Percentiles rank a stretch among this genome's conserved stretches.
Conservation (phyloP, 2,329 filamentous ascomycete genomes). For the Zasmidium cellare region DNA sequence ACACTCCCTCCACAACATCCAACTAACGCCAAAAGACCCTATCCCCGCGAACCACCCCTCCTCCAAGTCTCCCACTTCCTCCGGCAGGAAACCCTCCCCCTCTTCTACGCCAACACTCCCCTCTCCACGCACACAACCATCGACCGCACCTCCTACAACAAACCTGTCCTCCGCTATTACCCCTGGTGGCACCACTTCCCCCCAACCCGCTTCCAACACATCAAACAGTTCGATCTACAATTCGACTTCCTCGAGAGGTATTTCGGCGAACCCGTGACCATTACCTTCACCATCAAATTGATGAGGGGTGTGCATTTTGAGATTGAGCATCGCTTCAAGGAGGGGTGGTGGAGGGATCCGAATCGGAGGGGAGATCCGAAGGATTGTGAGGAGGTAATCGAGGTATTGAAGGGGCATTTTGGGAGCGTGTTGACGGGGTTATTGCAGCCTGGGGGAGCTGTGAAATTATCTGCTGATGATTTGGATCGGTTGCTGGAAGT, state of each 20-base stretch:
- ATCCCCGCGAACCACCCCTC: neutral
- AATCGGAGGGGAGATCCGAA: conserved; percentile 9
- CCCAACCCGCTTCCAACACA: neutral
- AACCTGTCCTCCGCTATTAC: neutral
- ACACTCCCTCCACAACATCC: too few species aligned
- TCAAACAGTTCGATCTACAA: neutral
- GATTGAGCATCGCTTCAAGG: neutral
- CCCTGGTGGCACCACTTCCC: conserved; percentile 8
- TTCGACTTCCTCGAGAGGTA: conserved; percentile 8
- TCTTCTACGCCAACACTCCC: neutral
- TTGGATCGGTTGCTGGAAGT: too few species aligned
- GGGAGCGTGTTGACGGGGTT: neutral
- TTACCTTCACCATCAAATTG: conserved; percentile 7
- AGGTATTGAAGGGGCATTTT: neutral
- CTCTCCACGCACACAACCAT: neutral
- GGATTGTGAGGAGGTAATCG: conserved; percentile 7
- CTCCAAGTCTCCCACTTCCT: neutral
- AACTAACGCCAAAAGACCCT: neutral
- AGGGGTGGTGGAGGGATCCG: conserved; percentile 4
- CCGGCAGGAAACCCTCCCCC: neutral
- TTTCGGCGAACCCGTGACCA: conserved; percentile 9
- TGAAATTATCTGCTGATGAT: too few species aligned
- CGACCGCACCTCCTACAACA: conserved; percentile 4
- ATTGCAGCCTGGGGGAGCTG: too few species aligned
- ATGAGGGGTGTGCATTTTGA: neutral